Evolutionary conservation across 495 filamentous ascomycete genomes (phyloP).

Genomic region (Aspergillus bertholletiae): DNA sequence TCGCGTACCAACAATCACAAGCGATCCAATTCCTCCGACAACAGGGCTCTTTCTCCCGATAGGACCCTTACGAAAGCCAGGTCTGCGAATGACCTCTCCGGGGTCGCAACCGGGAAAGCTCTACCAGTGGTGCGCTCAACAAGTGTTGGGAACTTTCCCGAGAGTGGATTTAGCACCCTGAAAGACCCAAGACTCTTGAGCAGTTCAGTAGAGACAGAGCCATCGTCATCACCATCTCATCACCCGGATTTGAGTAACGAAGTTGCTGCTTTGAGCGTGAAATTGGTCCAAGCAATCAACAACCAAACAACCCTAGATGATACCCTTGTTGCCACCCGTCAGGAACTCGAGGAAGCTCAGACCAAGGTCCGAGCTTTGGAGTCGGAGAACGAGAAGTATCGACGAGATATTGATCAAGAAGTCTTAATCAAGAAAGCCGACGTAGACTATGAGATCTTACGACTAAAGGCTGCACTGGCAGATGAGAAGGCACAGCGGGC

Average conservation of each 20-base stretch:
- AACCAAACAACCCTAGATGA: constrained; percentile 93
- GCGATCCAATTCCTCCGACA: constrained; percentile 41
- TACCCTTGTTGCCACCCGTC: constrained; percentile 71
- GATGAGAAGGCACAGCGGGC: constrained; percentile 59
- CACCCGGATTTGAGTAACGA: constrained; percentile 84
- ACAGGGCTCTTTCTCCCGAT: constrained; percentile 37
- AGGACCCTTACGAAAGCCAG: constrained; percentile 40
- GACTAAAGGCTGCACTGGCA: constrained; percentile 61
- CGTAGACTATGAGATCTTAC: constrained; percentile 66
- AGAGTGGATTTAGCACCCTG: constrained; percentile 47
- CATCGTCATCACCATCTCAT: constrained; percentile 39
- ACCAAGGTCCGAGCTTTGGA: constrained; percentile 68
- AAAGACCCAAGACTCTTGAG: constrained; percentile 45
- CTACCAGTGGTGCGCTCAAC: constrained; percentile 20
- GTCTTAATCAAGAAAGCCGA: constrained; percentile 67
- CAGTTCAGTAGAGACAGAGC: constrained; percentile 32
- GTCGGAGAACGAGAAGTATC: constrained; percentile 61
- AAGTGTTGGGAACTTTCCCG: constrained; percentile 27
- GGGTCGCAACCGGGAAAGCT: constrained; percentile 23
- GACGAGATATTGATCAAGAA: constrained; percentile 65
- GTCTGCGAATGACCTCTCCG: constrained; percentile 39
- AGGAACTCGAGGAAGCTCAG: constrained; percentile 75
- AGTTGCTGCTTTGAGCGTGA: constrained; percentile 87
- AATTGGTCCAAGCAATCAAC: constrained; percentile 95
- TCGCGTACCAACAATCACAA: constrained; percentile 37